These are phyloP conservation scores for Erythrophleum ivorense DNA, from an alignment of 331 rosid genomes.

Conservation along the genomic window DNA sequence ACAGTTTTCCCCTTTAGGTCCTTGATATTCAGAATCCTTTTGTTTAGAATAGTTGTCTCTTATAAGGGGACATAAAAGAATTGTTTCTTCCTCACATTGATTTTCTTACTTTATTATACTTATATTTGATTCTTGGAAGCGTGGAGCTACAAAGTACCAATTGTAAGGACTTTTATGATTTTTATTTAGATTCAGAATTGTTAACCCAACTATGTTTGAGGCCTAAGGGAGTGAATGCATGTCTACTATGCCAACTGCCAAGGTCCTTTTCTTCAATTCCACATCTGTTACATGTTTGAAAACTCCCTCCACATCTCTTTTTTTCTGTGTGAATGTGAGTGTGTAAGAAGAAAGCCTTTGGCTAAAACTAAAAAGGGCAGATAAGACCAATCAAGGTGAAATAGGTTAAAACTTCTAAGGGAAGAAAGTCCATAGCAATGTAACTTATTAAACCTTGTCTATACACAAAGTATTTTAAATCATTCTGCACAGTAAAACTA, in stretches of 20 bases:
- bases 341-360: no score
- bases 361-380: no score
- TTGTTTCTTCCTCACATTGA: background rate
- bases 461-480: background rate
- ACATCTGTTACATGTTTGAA: background rate
- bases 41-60: background rate
- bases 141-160: background rate
- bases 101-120: background rate
- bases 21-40: conserved; percentile 15
- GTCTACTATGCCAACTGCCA: background rate
- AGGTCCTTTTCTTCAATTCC: background rate
- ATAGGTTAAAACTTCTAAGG: background rate
- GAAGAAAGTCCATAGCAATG: background rate
- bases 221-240: background rate
- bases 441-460: background rate
- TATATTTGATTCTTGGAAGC: conserved; percentile 3
- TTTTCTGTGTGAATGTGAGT: no score
- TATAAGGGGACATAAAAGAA: background rate
- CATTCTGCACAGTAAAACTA: conserved; percentile 28
- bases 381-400: background rate
- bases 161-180: background rate
- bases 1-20: conserved; percentile 25
- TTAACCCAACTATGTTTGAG: background rate
- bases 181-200: conserved; percentile 21
- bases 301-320: conserved; percentile 1